Evolutionary conservation across 495 filamentous ascomycete genomes (phyloP).

Genomic region (Hypoxylon crocopeplum): DNA sequence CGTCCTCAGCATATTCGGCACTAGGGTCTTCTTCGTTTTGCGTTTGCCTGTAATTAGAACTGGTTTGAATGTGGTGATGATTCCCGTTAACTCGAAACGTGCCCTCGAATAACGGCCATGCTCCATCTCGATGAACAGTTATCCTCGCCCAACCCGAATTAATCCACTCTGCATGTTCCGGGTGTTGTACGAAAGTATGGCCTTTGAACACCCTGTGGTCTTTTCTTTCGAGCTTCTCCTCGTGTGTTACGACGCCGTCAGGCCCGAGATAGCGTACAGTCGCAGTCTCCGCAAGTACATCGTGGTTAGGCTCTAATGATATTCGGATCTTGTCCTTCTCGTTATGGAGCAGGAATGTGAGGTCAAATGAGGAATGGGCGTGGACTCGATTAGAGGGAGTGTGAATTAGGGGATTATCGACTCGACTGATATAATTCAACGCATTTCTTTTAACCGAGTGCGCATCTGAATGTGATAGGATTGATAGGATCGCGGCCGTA

Average conservation of each 20-base stretch:
- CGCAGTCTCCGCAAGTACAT: slow-evolving; percentile 81
- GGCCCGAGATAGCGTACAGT: slow-evolving; percentile 71
- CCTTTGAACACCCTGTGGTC: slow-evolving; percentile 88
- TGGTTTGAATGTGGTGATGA: slow-evolving; percentile 87
- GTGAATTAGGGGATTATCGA: slow-evolving; percentile 78
- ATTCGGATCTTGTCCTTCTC: slow-evolving; percentile 75
- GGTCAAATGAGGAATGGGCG: slow-evolving; percentile 78
- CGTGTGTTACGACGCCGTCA: slow-evolving; percentile 67
- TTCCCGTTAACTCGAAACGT: slow-evolving; percentile 81
- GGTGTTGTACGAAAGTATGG: slow-evolving; percentile 70
- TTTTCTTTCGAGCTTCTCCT: slow-evolving; percentile 70
- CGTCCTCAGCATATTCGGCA: slow-evolving; percentile 63
- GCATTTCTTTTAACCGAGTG: slow-evolving; percentile 80
- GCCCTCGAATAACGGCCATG: slow-evolving; percentile 84
- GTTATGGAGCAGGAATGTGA: slow-evolving; percentile 77
- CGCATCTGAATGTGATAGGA: slow-evolving; percentile 51
- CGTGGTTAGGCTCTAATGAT: slow-evolving; percentile 87
- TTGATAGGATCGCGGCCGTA: slow-evolving; percentile 34
- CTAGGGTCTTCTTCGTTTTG: slow-evolving; percentile 76
- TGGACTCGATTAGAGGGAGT: slow-evolving; percentile 82
- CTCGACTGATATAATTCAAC: slow-evolving; percentile 71
- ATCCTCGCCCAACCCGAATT: slow-evolving; percentile 88
- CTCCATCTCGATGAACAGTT: slow-evolving; percentile 75
- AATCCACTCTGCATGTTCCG: slow-evolving; percentile 70
- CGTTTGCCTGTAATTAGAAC: slow-evolving; percentile 75